Evolutionary conservation across 257 asterid genomes (phyloP), one percentile per base, ranked within the genome.

Genomic region (Solanum sparsipilum): DNA sequence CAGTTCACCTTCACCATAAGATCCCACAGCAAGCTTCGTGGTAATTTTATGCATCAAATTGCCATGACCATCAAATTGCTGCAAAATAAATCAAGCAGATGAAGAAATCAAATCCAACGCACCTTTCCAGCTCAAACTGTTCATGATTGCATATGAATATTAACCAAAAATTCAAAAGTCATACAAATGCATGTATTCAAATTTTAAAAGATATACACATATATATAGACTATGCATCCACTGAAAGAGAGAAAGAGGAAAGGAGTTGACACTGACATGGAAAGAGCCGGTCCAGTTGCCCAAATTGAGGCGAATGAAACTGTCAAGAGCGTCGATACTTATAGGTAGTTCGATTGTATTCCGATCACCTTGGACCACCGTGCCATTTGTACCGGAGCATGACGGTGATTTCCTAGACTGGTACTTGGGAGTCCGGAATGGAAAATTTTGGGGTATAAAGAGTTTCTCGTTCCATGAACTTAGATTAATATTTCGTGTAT

Each of bases 1-100:
- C 91, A 96, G 96, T 85, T 96, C 98, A 90, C 90, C 95, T 92
- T 97, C 96, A 44, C 98, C 99, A n/a, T 97, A 96, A 46, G 98
- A 97, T 65, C 96, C 91, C 15, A 92, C 98, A 18, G 96, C 92
- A 87, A 97, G 98, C 93, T 93, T 94, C 36, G 98, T 96, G 84
- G 93, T 91, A 90, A 97, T 90, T 90, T 89, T 93, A 85, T 97
- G 93, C 91, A 97, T 89, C 92, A 96, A 92, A 86, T 95, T 90
- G 81, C 99, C 99, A 79, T 90, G 72, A 81, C 90, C 60, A 93
- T 97, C 98, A 91, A 93, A 97, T 94, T 96, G 99, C 99, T 97
- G 93, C 93, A 93, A 89, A 87, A 86, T 70, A 83, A 87, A 84
- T 46, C 13, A 78, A 68, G 58, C 44, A 34, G 44, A 76, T 70